These are phyloP conservation scores for Eucalyptus polyanthemos DNA, from an alignment of 345 rosid genomes.

Conservation along the genomic window DNA sequence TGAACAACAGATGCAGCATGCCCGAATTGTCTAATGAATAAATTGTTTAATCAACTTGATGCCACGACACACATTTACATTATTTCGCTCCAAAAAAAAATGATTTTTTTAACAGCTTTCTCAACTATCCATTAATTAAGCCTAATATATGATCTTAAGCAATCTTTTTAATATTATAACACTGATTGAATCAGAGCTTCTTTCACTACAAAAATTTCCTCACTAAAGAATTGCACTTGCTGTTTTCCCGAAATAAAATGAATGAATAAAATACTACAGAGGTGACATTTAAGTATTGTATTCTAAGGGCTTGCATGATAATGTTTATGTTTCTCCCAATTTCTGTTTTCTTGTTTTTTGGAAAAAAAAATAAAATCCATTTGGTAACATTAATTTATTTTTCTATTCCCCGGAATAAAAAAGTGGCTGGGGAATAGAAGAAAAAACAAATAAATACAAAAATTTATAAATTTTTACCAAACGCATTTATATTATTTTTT, in stretches of 20 bases:
- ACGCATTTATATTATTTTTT: fast-evolving
- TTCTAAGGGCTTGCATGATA: neutral
- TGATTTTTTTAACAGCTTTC: neutral
- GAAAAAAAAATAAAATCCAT: fast-evolving
- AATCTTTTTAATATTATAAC: neutral
- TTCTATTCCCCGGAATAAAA: fast-evolving
- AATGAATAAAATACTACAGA: neutral
- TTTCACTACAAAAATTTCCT: neutral
- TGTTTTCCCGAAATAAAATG: neutral
- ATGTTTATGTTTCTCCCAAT: fast-evolving
- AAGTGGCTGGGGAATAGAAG: too few relatives aligned
- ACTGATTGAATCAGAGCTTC: neutral
- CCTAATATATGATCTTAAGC: neutral
- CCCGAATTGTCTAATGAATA: neutral
- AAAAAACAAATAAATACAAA: too few relatives aligned
- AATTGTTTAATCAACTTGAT: neutral
- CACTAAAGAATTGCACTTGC: neutral
- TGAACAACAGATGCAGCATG: neutral
- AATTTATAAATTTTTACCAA: too few relatives aligned
- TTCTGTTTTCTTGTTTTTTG: fast-evolving
- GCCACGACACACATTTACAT: neutral
- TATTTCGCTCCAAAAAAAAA: neutral
- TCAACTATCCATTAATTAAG: neutral
- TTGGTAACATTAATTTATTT: fast-evolving
- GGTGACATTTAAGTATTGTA: neutral